Evolutionary conservation across 1,284 basidiomycete species (phyloP), one percentile per base, ranked within the genome.

Genomic region (Rhodotorula sp.): DNA sequence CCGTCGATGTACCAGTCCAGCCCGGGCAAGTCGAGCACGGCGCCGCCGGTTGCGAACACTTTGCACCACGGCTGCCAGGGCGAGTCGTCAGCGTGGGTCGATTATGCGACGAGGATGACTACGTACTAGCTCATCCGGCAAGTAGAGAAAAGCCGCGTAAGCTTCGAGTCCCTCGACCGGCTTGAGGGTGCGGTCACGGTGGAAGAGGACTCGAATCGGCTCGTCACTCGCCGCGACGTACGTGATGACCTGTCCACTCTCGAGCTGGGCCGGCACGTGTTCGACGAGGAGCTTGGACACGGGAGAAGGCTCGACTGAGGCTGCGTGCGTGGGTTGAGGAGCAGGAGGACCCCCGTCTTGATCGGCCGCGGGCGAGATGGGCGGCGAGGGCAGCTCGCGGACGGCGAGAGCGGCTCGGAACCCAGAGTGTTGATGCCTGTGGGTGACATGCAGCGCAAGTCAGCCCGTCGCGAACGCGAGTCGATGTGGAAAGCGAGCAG

Each of bases 11-110:
- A 64, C 67, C 64, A 69, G 2, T 15, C 54, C 14, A 55, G 57
- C 5, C 50, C 5, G 5, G 52, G 19, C 5, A 31, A 14, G 15
- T 23, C 16, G 12, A 15, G 7, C 21, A 69, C 71, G n/a, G 67
- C 68, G 4, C 16, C 49, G 5, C 67, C 71, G n/a, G 31, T 21
- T 0, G 63, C 71, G 34, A 64, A 72, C 23, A 72, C 50, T 47
- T 72, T 69, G 62, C 34, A n/a, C 56, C 60, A 62, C 21, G 62
- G 47, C 54, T 55, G 28, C 4, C 48, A 18, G 2, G 2, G 1
- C 15, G 3, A 23, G 12, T 2, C 5, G 58, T 60, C 58, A 55
- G 54, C 28, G 28, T 8, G 10, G 14, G 1, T 2, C 12, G 1
- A 43, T 10, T 10, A 12, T 43, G 10, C 2, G 15, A 16, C 26